phyloP scores from a whole-genome alignment of 2,329 filamentous ascomycete genomes.

The Ramularia endophylla region DNA sequence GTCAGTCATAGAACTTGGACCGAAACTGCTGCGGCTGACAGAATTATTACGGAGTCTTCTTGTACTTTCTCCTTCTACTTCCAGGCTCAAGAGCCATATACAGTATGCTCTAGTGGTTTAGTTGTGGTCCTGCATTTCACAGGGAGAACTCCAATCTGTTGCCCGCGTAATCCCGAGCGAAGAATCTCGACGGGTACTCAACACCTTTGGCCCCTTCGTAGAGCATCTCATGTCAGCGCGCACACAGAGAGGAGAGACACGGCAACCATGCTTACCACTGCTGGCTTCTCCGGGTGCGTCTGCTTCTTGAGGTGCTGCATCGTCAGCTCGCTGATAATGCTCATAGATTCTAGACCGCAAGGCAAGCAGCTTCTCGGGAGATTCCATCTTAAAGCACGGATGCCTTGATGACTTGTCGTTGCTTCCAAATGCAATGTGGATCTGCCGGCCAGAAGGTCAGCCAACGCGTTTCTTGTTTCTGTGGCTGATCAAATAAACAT shows the following conservation, averaged over 20 bases:
- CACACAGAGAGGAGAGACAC: slow-evolving; percentile 17
- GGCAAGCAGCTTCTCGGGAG: slow-evolving; percentile 41
- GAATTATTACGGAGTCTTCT: too few species aligned
- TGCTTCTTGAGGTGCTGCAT: slow-evolving; percentile 47
- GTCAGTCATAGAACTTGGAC: too few species aligned
- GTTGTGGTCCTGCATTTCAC: slow-evolving; percentile 10
- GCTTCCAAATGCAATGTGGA: slow-evolving; percentile 49
- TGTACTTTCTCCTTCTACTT: too few species aligned
- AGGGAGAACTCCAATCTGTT: slow-evolving; percentile 35
- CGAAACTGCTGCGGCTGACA: too few species aligned
- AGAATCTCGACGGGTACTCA: slow-evolving; percentile 58
- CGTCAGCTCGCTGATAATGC: slow-evolving; percentile 45
- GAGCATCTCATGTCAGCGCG: slow-evolving; percentile 26
- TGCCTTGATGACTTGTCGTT: slow-evolving; percentile 47
- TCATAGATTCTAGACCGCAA: slow-evolving; percentile 48
- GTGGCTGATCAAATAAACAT: too few species aligned
- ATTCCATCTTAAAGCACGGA: slow-evolving; percentile 53
- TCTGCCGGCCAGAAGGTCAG: slow-evolving; percentile 43
- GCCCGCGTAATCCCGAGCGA: slow-evolving; percentile 42
- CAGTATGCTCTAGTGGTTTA: too few species aligned
- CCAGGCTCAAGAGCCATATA: too few species aligned
- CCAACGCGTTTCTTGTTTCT: too few species aligned
- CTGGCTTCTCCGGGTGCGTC: slow-evolving; percentile 50
- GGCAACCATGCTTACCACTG: too few species aligned
- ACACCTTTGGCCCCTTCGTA: slow-evolving; percentile 46